Evolutionary conservation across 2,329 filamentous ascomycete species (phyloP).

Genomic region (Fusarium circinatum): DNA sequence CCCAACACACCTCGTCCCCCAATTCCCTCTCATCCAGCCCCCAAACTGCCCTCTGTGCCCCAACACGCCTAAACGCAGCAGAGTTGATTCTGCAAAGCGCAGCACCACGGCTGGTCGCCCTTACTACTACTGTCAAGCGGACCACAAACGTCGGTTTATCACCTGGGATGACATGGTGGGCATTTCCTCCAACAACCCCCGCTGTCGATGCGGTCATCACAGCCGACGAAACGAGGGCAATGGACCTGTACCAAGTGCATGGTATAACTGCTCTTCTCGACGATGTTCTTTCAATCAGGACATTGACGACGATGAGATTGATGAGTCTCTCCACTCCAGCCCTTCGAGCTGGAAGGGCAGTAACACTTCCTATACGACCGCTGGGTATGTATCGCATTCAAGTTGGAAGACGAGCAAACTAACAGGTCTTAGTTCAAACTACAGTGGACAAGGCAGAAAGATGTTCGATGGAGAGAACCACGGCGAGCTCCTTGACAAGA

Average conservation of each 20-base stretch:
- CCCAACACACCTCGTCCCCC: neutral
- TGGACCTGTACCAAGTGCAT: neutral
- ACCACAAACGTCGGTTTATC: neutral
- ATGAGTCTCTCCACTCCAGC: neutral
- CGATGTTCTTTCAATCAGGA: neutral
- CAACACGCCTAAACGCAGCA: neutral
- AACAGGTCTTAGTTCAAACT: neutral
- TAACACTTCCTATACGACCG: neutral
- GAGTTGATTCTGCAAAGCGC: neutral
- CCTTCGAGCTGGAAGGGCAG: neutral
- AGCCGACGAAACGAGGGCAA: neutral
- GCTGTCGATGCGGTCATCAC: neutral
- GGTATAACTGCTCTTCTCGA: neutral
- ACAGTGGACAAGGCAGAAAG: neutral
- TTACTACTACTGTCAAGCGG: neutral
- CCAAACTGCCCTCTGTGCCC: neutral
- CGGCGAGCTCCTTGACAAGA: neutral
- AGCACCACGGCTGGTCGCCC: neutral
- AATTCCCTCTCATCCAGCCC: neutral
- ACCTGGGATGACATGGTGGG: neutral
- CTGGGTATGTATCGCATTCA: neutral
- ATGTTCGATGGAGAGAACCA: neutral
- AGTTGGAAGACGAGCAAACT: rapidly evolving
- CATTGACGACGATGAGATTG: neutral
- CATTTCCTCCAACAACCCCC: neutral